Evolutionary conservation across 768 basidiomycete genomes (phyloP).

Genomic region (Auricularia sp.): DNA sequence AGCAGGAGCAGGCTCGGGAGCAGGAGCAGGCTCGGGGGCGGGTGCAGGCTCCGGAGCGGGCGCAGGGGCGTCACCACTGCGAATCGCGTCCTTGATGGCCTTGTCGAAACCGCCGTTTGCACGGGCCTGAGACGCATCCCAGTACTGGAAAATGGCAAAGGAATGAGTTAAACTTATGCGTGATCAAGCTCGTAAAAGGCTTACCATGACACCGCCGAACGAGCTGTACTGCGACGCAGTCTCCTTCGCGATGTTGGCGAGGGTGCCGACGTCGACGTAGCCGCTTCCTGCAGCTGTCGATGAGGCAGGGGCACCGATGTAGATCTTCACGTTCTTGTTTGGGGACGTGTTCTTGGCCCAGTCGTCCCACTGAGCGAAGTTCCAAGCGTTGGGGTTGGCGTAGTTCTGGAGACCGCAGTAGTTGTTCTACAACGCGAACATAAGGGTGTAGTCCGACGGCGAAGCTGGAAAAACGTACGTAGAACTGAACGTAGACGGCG

Average conservation of each 20-base stretch:
- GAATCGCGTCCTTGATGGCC: conserved; percentile 2
- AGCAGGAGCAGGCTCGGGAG: conserved; percentile 49
- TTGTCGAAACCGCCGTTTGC: conserved; percentile 4
- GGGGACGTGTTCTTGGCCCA: conserved; percentile 10
- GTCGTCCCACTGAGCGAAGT: conserved; percentile 6
- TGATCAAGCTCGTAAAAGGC: too few species aligned
- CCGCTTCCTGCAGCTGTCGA: conserved; percentile 6
- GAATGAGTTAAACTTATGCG: too few species aligned
- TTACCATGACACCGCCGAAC: conserved; percentile 10
- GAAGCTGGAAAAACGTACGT: too few species aligned
- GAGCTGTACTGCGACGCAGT: conserved; percentile 4
- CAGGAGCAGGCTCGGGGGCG: neutral
- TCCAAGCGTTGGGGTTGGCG: neutral
- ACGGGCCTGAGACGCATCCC: conserved; percentile 11
- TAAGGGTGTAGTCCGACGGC: neutral
- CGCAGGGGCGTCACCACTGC: neutral
- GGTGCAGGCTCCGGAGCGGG: neutral
- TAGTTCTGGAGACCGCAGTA: conserved; percentile 38
- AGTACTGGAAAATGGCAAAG: neutral
- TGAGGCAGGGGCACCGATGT: conserved; percentile 11
- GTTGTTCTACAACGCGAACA: conserved; percentile 35
- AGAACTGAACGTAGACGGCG: conserved; percentile 59
- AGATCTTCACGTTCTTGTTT: conserved; percentile 12
- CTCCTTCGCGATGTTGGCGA: conserved; percentile 7
- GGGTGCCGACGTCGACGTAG: conserved; percentile 6